Evolutionary conservation across 768 basidiomycete species (phyloP).

Genomic region (Kwoniella botswanensis): DNA sequence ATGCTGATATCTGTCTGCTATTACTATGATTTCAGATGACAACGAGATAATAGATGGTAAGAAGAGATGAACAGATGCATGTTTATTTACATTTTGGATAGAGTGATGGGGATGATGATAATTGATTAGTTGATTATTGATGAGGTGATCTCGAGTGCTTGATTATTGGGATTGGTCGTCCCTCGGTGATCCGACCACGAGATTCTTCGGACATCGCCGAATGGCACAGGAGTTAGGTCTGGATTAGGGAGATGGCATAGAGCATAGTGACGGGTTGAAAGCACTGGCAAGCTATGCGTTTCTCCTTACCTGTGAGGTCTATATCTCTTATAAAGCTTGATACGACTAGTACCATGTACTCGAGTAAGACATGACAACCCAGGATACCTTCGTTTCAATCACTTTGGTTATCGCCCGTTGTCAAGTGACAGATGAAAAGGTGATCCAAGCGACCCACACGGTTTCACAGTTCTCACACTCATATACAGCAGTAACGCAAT

Average conservation of each 20-base stretch:
- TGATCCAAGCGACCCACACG: not conserved
- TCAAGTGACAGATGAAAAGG: not conserved
- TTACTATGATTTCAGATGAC: not conserved
- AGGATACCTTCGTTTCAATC: not conserved
- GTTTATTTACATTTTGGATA: not conserved
- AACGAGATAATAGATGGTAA: not conserved
- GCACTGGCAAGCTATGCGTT: too few species aligned
- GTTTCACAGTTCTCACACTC: not conserved
- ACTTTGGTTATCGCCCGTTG: not conserved
- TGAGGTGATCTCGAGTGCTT: slow-evolving; percentile 14
- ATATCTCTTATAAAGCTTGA: too few species aligned
- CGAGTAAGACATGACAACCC: not conserved
- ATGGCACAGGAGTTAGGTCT: not conserved
- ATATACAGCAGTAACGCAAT: not conserved
- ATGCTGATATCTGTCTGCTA: not conserved
- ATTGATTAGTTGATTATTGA: not conserved
- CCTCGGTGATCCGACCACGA: not conserved
- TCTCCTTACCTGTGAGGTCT: too few species aligned
- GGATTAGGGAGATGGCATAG: not conserved
- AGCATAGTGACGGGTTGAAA: not conserved
- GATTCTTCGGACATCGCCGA: not conserved
- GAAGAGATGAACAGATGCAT: not conserved
- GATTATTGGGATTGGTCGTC: not conserved
- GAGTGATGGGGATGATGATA: not conserved
- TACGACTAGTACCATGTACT: too few species aligned